Percentiles rank a stretch among this genome's conserved stretches.
phyloP scores from a whole-genome alignment of 148 eudicot species.

The Fagopyrum tataricum region DNA sequence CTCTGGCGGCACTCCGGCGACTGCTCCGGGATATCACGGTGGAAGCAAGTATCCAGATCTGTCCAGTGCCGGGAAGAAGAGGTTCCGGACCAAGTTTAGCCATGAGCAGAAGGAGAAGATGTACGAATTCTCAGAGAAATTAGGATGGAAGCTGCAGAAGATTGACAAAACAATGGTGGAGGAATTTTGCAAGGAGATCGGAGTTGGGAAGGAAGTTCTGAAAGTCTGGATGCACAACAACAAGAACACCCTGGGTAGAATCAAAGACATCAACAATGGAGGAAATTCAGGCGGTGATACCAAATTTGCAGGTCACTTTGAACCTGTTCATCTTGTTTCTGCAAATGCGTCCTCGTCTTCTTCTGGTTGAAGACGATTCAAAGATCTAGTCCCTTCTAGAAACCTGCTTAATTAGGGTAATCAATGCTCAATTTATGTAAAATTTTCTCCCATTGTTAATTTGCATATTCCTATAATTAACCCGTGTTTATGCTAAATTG shows the following conservation, averaged over 20 bases:
- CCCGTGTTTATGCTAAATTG: too few relatives aligned
- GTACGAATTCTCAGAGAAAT: slow-evolving; percentile 37
- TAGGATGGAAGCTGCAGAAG: slow-evolving; percentile 46
- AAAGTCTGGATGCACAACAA: slow-evolving; percentile 58
- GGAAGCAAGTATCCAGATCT: background rate
- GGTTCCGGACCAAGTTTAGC: slow-evolving; percentile 43
- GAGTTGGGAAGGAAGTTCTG: slow-evolving; percentile 37
- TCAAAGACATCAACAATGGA: background rate
- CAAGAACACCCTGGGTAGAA: slow-evolving; percentile 23
- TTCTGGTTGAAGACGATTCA: background rate
- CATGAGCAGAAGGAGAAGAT: slow-evolving; percentile 43
- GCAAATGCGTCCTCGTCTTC: slow-evolving; percentile 13
- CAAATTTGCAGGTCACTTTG: background rate
- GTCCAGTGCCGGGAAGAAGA: slow-evolving; percentile 22
- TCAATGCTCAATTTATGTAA: too few relatives aligned
- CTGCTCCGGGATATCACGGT: background rate
- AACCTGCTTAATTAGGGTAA: too few relatives aligned
- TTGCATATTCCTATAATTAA: too few relatives aligned
- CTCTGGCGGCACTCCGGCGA: background rate
- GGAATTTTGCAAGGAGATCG: slow-evolving; percentile 32
- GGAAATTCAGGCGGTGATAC: background rate
- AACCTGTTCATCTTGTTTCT: background rate
- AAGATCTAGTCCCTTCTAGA: background rate
- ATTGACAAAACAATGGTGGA: slow-evolving; percentile 32
- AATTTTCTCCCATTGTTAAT: too few relatives aligned